Conservation (phyloP, 129 eudicot species). For the Escallonia rubra region DNA sequence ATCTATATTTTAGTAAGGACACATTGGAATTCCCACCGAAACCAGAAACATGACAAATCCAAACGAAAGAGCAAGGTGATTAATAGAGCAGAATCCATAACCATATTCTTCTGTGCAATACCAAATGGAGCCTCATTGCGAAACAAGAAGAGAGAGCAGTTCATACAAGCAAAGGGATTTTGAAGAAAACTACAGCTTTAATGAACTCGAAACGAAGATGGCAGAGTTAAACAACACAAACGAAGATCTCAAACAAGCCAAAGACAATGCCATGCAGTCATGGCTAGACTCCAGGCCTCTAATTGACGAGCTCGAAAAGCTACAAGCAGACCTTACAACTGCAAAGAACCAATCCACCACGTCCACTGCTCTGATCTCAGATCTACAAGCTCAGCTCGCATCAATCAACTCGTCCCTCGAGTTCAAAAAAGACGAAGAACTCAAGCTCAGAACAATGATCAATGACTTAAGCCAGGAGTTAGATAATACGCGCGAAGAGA, state of each 20-base stretch:
- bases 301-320: constrained; percentile 54
- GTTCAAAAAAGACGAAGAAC: constrained; percentile 44
- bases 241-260: constrained; percentile 50
- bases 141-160: constrained; percentile 18
- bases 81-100: neutral
- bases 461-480: constrained; percentile 32
- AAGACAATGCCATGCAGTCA: constrained; percentile 54
- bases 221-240: constrained; percentile 39
- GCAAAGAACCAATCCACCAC: constrained; percentile 22
- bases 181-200: neutral
- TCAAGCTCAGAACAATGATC: constrained; percentile 20
- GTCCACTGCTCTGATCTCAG: constrained; percentile 18
- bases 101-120: constrained; percentile 11
- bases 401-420: constrained; percentile 25
- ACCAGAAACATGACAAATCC: neutral
- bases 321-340: constrained; percentile 27
- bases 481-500: constrained; percentile 37
- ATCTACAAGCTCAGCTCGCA: constrained; percentile 50
- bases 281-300: constrained; percentile 56
- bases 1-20: neutral
- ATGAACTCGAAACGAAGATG: constrained; percentile 27
- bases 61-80: neutral
- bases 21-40: neutral
- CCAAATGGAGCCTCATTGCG: constrained; percentile 16
- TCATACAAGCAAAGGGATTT: constrained; percentile 24